Base-by-base conservation (phyloP, 1,284 basidiomycete species). In the Ganoderma meredithae region DNA sequence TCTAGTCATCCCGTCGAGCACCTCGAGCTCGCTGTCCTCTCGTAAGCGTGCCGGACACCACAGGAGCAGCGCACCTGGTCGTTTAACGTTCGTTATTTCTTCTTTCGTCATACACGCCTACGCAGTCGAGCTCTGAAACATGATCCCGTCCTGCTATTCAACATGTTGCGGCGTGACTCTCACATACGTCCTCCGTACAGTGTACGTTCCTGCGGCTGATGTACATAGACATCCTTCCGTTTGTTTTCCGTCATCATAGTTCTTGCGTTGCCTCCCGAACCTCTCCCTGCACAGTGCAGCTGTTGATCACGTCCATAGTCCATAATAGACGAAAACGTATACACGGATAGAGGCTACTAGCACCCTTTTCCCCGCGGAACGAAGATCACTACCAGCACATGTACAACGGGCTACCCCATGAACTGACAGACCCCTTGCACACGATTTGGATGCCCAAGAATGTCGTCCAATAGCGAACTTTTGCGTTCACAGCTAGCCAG, bases 201-300 rank as follows among this genome's bases (percentile, higher is more conserved):
- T 52, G 13, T 10, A 25, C 22, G 13, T 17, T 55, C 52, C 17
- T n/a, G n/a, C n/a, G n/a, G n/a, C n/a, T 55, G 52, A 55, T 39
- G 36, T 39, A 39, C 17, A 19, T 55, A 8, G 31, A 33, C 52
- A 7, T 9, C 27, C 60, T 60, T 60, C 60, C 60, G 60, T 15
- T 27, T 43, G 10, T 19, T 15, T 44, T 60, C 60, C 60, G 60
- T 19, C 22, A 15, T 40, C 40, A 27, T 60, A 43, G 40, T 60
- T 60, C 60, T 60, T 43, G 60, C 60, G 60, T 60, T 6, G 39
- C 22, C 31, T 19, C 44, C 60, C 60, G 58, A 41, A 22, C 33
- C 58, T 59, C 58, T 33, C 52, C 52, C 52, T 19, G 15, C n/a
- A n/a, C n/a, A n/a, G n/a, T n/a, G n/a, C 15, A 25, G 10, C 10